phyloP scores from a whole-genome alignment of 257 asterid genomes.

The Solanum sejunctum region DNA sequence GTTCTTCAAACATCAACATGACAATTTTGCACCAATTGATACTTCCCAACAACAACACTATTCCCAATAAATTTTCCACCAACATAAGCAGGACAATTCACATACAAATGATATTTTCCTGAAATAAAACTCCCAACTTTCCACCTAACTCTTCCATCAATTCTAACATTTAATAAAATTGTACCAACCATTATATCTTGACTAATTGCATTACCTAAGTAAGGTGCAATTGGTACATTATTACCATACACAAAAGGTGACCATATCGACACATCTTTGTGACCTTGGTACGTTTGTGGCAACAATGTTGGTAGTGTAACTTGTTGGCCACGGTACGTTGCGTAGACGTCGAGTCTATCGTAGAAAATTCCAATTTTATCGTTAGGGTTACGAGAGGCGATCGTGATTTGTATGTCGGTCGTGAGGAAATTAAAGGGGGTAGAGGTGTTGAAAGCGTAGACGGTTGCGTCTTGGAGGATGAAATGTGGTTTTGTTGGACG shows the following conservation, averaged over 20 bases:
- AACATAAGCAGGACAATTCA: constrained; percentile 70
- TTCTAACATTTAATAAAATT: constrained; percentile 27
- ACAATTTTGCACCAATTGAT: constrained; percentile 38
- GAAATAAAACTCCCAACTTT: constrained; percentile 59
- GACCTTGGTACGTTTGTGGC: constrained; percentile 52
- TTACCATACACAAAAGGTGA: constrained; percentile 46
- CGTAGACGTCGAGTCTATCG: constrained; percentile 42
- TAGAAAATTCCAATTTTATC: constrained; percentile 43
- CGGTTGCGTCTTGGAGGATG: constrained; percentile 59
- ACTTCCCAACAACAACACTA: constrained; percentile 18
- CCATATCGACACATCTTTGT: constrained; percentile 50
- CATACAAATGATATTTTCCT: constrained; percentile 42
- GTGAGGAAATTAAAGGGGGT: constrained; percentile 32
- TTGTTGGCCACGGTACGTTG: constrained; percentile 54
- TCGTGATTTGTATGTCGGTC: constrained; percentile 41
- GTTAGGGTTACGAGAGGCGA: constrained; percentile 53
- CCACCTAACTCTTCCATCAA: constrained; percentile 61
- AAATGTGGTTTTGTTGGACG: constrained; percentile 61
- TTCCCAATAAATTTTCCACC: constrained; percentile 9
- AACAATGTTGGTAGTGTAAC: constrained; percentile 36
- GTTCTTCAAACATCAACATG: constrained; percentile 35
- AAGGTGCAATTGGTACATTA: constrained; percentile 44
- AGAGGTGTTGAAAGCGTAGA: constrained; percentile 54
- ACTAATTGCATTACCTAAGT: constrained; percentile 7
- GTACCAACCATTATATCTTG: constrained; percentile 41